A percentile compares a stretch with the other conserved stretches of the same genome.
Evolutionary conservation across 371 early-diverging fungal species (phyloP).

Genomic region (Rhizopus sp.): DNA sequence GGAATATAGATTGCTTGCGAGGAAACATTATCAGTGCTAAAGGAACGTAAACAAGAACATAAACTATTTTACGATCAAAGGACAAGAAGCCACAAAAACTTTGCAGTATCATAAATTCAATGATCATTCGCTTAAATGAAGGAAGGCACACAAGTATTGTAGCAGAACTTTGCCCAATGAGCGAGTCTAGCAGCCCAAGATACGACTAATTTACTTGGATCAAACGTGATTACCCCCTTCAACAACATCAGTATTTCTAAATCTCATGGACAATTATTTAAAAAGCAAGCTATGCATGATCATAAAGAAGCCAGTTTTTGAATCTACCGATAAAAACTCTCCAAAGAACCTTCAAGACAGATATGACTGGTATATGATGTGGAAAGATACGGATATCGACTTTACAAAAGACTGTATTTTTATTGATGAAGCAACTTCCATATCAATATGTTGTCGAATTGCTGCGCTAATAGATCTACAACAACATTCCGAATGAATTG

Average conservation of each 20-base stretch:
- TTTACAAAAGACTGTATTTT: constrained; percentile 15
- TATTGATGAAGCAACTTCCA: constrained; percentile 9
- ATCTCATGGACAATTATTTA: no score
- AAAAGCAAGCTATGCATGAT: no score
- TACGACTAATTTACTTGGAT: not conserved
- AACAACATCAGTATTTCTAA: no score
- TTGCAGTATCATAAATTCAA: constrained; percentile 24
- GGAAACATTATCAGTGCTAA: constrained; percentile 26
- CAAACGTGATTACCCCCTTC: no score
- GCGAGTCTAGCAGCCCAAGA: constrained; percentile 23
- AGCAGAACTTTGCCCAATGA: constrained; percentile 24
- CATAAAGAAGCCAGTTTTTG: no score
- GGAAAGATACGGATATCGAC: constrained; percentile 9
- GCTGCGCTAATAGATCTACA: no score
- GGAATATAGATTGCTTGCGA: constrained; percentile 31
- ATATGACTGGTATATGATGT: constrained; percentile 19
- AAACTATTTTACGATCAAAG: constrained; percentile 27
- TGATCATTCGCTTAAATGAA: constrained; percentile 30
- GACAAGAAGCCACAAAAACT: constrained; percentile 20
- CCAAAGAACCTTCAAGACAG: constrained; percentile 7
- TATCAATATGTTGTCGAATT: constrained; percentile 1
- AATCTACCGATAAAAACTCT: not conserved
- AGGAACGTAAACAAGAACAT: constrained; percentile 25
- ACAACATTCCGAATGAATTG: no score
- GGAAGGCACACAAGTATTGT: constrained; percentile 25